Evolutionary conservation across 2,329 filamentous ascomycete genomes (phyloP).

Genomic region (Nothophaeocryptopus gaeumannii): DNA sequence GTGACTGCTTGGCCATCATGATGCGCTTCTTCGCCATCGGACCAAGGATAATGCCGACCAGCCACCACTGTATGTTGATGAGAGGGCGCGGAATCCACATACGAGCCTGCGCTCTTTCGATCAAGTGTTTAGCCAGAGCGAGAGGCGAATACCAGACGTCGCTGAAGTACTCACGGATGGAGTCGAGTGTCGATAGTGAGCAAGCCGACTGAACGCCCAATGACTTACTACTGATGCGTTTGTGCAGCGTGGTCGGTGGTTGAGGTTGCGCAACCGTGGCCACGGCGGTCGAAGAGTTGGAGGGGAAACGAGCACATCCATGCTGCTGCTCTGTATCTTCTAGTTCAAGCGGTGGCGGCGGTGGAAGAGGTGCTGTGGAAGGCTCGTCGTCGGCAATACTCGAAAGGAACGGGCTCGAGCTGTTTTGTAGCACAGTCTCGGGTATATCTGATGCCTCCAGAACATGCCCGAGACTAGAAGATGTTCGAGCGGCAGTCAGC

Average conservation of each 20-base stretch:
- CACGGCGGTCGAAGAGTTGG: constrained; percentile 11
- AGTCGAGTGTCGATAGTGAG: constrained; percentile 22
- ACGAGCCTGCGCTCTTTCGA: constrained; percentile 28
- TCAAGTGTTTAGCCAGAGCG: constrained; percentile 31
- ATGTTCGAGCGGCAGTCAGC: constrained; percentile 23
- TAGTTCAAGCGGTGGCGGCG: not conserved
- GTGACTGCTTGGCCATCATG: constrained; percentile 8
- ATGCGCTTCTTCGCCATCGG: constrained; percentile 37
- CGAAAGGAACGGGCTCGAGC: constrained; percentile 14
- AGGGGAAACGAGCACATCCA: constrained; percentile 4
- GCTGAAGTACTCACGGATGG: constrained; percentile 27
- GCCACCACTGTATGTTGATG: constrained; percentile 36
- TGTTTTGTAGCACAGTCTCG: constrained; percentile 1
- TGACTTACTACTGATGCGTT: constrained; percentile 14
- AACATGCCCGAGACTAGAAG: not conserved
- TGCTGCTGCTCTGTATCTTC: not conserved
- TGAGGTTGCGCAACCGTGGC: constrained; percentile 1
- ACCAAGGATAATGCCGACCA: constrained; percentile 32
- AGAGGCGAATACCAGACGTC: constrained; percentile 31
- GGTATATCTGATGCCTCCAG: constrained; percentile 1
- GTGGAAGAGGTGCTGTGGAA: not conserved
- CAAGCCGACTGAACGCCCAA: constrained; percentile 10
- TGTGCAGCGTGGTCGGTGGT: not conserved
- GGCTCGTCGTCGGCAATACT: constrained; percentile 3
- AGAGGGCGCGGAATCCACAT: constrained; percentile 31